phyloP scores from a whole-genome alignment of 2,329 filamentous ascomycete species.

The Clonostachys solani region DNA sequence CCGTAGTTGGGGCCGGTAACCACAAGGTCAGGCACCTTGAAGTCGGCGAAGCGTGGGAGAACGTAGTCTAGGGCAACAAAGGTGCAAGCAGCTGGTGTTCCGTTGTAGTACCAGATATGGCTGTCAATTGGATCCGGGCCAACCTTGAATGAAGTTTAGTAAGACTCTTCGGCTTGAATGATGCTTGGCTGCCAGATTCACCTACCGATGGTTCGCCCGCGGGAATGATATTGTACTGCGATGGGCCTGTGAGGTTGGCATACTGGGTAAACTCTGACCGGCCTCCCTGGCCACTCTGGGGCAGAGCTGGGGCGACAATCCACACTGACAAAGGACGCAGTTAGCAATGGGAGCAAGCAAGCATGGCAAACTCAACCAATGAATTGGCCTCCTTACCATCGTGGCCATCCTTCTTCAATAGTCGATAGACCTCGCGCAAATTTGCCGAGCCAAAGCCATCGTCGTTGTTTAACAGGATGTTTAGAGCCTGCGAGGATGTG shows the following conservation, averaged over 20 bases:
- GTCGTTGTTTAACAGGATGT: conserved; percentile 21
- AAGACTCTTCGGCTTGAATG: not conserved
- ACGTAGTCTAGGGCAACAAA: conserved; percentile 54
- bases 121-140: conserved; percentile 46
- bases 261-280: conserved; percentile 17
- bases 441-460: conserved; percentile 22
- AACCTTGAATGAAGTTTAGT: conserved; percentile 13
- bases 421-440: conserved; percentile 18
- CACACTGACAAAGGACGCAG: conserved; percentile 10
- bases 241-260: conserved; percentile 15
- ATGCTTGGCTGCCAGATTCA: not conserved
- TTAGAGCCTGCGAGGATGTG: conserved; percentile 12
- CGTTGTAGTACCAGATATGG: conserved; percentile 58
- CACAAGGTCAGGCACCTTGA: conserved; percentile 46
- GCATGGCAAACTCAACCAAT: not conserved
- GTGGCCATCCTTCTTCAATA: conserved; percentile 18
- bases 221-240: conserved; percentile 19
- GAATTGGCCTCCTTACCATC: conserved; percentile 10
- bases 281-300: conserved; percentile 21
- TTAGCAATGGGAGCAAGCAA: not conserved
- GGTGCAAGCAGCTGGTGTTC: conserved; percentile 50
- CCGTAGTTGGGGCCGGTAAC: conserved; percentile 53
- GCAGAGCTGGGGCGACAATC: conserved; percentile 20
- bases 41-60: conserved; percentile 40
- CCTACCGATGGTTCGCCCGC: conserved; percentile 16